A percentile compares a stretch with the other conserved stretches of the same genome.
Evolutionary conservation across 306 rosid species (phyloP).

Genomic region (Heteromeles arbutifolia): DNA sequence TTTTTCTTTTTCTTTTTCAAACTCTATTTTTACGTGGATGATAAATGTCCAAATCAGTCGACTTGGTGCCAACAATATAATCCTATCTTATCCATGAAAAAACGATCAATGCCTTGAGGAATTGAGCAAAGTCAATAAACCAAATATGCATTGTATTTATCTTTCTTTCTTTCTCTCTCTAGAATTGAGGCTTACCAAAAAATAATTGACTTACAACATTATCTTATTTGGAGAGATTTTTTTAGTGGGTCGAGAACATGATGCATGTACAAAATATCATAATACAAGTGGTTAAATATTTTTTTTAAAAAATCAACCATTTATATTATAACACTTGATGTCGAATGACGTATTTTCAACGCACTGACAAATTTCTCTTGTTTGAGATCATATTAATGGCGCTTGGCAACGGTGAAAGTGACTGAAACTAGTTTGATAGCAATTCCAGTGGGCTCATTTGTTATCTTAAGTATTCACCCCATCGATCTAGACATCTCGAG

Average conservation of each 20-base stretch:
- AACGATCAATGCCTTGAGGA: neutral
- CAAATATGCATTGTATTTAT: neutral
- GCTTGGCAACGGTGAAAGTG: conserved; percentile 11
- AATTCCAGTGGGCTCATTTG: neutral
- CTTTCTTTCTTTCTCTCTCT: neutral
- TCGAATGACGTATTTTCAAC: too few species aligned
- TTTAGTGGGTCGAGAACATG: too few species aligned
- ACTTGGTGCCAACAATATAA: neutral
- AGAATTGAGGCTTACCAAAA: neutral
- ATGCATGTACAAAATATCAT: too few species aligned
- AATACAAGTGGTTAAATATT: too few species aligned
- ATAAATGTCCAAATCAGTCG: neutral
- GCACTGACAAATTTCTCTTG: neutral
- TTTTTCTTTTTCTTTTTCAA: too few species aligned
- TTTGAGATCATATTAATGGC: neutral
- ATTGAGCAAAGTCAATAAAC: conserved; percentile 3
- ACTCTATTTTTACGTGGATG: neutral
- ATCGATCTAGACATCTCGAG: neutral
- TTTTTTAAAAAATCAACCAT: too few species aligned
- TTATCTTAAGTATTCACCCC: neutral
- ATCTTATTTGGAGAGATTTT: neutral
- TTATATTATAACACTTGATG: too few species aligned
- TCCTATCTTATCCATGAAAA: neutral
- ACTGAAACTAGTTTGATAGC: conserved; percentile 10
- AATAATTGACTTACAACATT: neutral